phyloP scores from a whole-genome alignment of 1,139 yeast genomes.

The Pichia sp. region DNA sequence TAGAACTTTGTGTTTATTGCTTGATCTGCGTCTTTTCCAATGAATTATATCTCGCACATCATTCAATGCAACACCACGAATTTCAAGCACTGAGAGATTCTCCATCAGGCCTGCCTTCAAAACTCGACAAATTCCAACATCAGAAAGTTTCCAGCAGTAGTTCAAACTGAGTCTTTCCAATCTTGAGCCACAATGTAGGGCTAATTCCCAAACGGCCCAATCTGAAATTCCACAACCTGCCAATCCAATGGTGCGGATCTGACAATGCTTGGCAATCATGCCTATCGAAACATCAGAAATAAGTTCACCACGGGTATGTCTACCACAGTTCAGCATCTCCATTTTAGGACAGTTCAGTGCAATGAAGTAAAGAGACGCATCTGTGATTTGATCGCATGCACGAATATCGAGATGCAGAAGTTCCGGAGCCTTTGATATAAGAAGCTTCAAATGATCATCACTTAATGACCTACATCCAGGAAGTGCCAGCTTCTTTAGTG shows the following conservation, averaged over 20 bases:
- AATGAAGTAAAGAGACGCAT: conserved; percentile 65
- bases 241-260: conserved; percentile 69
- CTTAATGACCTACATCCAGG: conserved; percentile 72
- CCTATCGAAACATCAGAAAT: conserved; percentile 70
- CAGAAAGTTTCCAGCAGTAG: conserved; percentile 63
- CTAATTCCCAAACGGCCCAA: conserved; percentile 75
- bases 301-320: conserved; percentile 64
- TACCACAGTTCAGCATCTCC: conserved; percentile 65
- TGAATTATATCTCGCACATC: conserved; percentile 62
- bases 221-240: conserved; percentile 87
- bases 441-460: conserved; percentile 52
- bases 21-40: conserved; percentile 61
- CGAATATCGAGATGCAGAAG: conserved; percentile 69
- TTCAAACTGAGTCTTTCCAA: conserved; percentile 73
- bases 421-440: conserved; percentile 55
- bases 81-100: conserved; percentile 68
- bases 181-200: conserved; percentile 50
- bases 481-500: conserved; percentile 55
- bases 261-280: conserved; percentile 51
- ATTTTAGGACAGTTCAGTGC: conserved; percentile 58
- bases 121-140: conserved; percentile 63
- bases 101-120: conserved; percentile 53
- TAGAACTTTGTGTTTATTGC: conserved; percentile 45
- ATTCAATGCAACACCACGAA: conserved; percentile 59
- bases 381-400: conserved; percentile 79